These are phyloP conservation scores for Sordaria brevicollis DNA, from an alignment of 495 filamentous ascomycete genomes.

Conservation along the genomic window DNA sequence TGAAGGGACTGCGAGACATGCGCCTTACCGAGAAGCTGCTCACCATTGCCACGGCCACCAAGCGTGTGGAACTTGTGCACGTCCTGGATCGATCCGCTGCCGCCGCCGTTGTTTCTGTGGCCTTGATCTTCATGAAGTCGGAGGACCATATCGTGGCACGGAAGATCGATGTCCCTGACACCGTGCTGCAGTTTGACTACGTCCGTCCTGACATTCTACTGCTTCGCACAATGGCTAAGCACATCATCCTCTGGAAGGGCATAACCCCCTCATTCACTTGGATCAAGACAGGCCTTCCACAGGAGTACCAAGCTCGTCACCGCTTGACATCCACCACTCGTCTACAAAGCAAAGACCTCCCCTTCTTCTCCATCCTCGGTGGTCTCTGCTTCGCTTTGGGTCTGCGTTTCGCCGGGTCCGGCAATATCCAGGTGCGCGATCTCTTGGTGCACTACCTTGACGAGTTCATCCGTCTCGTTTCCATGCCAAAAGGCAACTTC, in stretches of 20 bases:
- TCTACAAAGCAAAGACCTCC: conserved; percentile 67
- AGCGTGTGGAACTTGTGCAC: conserved; percentile 80
- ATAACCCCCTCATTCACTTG: conserved; percentile 62
- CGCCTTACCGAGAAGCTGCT: conserved; percentile 80
- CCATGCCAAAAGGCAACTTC: conserved; percentile 56
- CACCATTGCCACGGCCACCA: conserved; percentile 71
- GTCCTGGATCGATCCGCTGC: conserved; percentile 87
- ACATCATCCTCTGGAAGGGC: conserved; percentile 86
- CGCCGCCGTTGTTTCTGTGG: conserved; percentile 76
- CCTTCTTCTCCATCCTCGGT: conserved; percentile 85
- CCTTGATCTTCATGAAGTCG: conserved; percentile 97
- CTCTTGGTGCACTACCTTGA: conserved; percentile 77
- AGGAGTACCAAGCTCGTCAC: conserved; percentile 47
- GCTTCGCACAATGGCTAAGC: conserved; percentile 77
- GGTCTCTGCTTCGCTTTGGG: conserved; percentile 81
- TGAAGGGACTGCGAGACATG: conserved; percentile 91
- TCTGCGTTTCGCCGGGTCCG: conserved; percentile 81
- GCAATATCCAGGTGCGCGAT: conserved; percentile 58
- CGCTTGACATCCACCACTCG: conserved; percentile 41
- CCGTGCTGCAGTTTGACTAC: conserved; percentile 84
- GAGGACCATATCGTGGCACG: conserved; percentile 78
- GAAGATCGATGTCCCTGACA: conserved; percentile 89
- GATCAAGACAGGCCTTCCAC: conserved; percentile 63
- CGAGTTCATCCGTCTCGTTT: conserved; percentile 71
- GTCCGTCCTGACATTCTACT: conserved; percentile 88